Evolutionary conservation across 164 flowering plant species (phyloP).

Genomic region (Nymphaea colorata): DNA sequence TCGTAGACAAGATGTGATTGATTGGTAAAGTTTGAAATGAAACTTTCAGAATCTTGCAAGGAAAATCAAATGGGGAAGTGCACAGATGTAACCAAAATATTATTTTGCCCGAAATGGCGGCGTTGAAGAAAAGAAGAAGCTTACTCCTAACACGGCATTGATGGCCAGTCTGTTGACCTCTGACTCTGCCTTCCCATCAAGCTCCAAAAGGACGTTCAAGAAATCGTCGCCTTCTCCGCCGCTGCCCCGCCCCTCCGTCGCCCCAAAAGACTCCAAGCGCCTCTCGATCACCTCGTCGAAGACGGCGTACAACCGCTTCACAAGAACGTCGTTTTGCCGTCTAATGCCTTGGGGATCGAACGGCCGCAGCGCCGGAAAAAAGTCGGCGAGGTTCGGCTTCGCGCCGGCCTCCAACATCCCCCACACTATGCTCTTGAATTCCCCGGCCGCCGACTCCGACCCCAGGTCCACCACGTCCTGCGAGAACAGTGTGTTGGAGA

Average conservation of each 20-base stretch:
- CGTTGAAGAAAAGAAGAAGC: no score
- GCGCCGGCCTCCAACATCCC: conserved; percentile 12
- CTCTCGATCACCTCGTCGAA: conserved; percentile 3
- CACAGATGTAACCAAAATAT: no score
- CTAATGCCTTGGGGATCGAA: conserved; percentile 11
- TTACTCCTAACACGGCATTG: background rate
- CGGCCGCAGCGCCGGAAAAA: conserved; percentile 7
- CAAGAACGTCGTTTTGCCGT: background rate
- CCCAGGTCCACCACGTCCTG: conserved; percentile 14
- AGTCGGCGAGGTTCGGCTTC: conserved; percentile 9
- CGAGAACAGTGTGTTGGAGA: conserved; percentile 13
- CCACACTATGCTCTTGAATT: conserved; percentile 11
- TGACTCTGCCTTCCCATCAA: background rate
- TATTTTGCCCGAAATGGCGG: no score
- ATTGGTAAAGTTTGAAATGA: no score
- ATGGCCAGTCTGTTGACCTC: background rate
- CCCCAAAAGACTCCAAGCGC: background rate
- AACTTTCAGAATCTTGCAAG: no score
- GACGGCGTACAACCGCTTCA: background rate
- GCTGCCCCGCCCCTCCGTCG: background rate
- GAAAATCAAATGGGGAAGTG: no score
- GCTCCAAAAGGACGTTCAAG: conserved; percentile 9
- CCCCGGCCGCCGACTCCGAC: conserved; percentile 3
- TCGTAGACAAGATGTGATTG: no score
- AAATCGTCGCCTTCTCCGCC: background rate